phyloP scores from a whole-genome alignment of 2,329 filamentous ascomycete species.

The Trichoderma citrinoviride region DNA sequence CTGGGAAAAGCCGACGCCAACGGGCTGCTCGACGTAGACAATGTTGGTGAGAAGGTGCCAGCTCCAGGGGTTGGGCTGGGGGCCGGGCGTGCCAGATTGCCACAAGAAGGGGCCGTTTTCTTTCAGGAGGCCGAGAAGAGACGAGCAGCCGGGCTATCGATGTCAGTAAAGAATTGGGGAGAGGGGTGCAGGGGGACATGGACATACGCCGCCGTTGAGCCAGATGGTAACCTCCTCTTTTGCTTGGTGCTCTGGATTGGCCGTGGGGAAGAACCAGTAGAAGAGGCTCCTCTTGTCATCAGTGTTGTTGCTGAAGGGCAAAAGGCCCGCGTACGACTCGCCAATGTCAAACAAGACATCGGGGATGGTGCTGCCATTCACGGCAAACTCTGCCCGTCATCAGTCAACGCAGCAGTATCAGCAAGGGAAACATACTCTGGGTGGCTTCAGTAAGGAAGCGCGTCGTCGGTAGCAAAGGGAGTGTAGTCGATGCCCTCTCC shows the following conservation, averaged over 20 bases:
- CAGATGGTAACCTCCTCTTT: constrained; percentile 62
- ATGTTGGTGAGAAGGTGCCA: constrained; percentile 55
- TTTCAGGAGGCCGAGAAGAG: constrained; percentile 66
- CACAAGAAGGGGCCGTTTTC: constrained; percentile 75
- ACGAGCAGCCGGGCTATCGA: constrained; percentile 52
- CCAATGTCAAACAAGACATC: constrained; percentile 68
- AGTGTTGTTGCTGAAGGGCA: constrained; percentile 47
- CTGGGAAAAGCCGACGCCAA: constrained; percentile 66
- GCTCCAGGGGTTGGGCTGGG: constrained; percentile 65
- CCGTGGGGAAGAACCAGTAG: constrained; percentile 66
- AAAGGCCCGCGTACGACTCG: constrained; percentile 61
- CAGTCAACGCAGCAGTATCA: background rate
- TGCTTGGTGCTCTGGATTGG: constrained; percentile 41
- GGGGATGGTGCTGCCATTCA: constrained; percentile 63
- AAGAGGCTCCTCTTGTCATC: constrained; percentile 54
- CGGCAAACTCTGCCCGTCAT: constrained; percentile 51
- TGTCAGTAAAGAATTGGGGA: background rate
- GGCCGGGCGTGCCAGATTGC: constrained; percentile 66
- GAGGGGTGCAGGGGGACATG: too few relatives aligned
- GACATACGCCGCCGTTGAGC: constrained; percentile 53
- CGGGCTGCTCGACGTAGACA: constrained; percentile 70
- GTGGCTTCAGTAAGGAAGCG: constrained; percentile 10
- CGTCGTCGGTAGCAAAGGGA: background rate
- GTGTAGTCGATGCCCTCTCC: too few relatives aligned
- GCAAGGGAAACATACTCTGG: background rate